Evolutionary conservation across 1,284 basidiomycete species (phyloP).

Genomic region (Entoloma clypeatum): DNA sequence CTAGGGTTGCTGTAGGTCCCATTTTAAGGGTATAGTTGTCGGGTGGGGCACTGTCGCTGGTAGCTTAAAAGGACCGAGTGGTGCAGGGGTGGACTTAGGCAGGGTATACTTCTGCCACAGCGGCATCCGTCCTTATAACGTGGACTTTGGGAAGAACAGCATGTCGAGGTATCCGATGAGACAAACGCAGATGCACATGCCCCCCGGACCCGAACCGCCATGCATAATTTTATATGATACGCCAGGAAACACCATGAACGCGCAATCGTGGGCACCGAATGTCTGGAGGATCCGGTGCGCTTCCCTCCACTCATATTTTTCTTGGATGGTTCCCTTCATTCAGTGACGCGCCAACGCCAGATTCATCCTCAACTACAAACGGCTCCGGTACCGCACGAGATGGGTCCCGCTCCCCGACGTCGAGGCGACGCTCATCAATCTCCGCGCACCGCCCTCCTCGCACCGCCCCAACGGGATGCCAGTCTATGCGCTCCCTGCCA

Average conservation of each 20-base stretch:
- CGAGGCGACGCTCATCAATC: slow-evolving; percentile 52
- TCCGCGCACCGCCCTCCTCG: slow-evolving; percentile 56
- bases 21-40: too few species aligned
- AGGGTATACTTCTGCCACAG: slow-evolving; percentile 4
- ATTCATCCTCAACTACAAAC: slow-evolving; percentile 69
- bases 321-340: slow-evolving; percentile 6
- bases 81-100: slow-evolving; percentile 1
- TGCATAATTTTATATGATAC: slow-evolving; percentile 64
- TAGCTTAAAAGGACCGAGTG: too few species aligned
- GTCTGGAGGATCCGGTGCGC: slow-evolving; percentile 52
- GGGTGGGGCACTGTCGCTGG: too few species aligned
- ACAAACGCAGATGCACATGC: too few species aligned
- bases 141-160: slow-evolving; percentile 1
- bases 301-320: slow-evolving; percentile 3
- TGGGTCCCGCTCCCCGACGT: slow-evolving; percentile 70
- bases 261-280: slow-evolving; percentile 69
- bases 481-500: slow-evolving; percentile 64
- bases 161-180: slow-evolving; percentile 22
- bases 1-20: too few species aligned
- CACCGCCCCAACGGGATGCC: slow-evolving; percentile 51
- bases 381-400: slow-evolving; percentile 59
- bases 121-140: too few species aligned
- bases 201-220: slow-evolving; percentile 36
- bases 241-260: slow-evolving; percentile 49
- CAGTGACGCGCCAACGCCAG: slow-evolving; percentile 40